Percentiles rank a stretch among this genome's conserved stretches.
phyloP scores from a whole-genome alignment of 768 basidiomycete genomes.

The Tubosaeta sp. region DNA sequence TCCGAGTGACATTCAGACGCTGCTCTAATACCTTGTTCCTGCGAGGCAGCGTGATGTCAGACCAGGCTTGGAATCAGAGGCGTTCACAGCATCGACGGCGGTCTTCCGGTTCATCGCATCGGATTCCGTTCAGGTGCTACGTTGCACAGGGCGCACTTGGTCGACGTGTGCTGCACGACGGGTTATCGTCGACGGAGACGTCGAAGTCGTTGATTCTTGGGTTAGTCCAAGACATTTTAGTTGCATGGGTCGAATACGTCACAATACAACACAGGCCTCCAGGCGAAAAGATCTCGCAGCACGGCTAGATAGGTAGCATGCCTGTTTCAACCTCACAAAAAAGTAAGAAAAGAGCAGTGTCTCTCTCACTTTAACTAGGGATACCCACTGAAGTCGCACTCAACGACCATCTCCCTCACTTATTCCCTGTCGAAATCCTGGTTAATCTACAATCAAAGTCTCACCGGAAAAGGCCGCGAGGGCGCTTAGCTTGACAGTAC shows the following conservation, averaged over 20 bases:
- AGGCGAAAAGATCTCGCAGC: no score
- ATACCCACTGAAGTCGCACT: not conserved
- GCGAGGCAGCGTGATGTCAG: not conserved
- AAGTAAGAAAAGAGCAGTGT: not conserved
- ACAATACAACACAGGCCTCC: no score
- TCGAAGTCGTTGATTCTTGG: not conserved
- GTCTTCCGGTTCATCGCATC: no score
- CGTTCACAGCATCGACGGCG: no score
- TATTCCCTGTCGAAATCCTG: not conserved
- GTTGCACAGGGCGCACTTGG: not conserved
- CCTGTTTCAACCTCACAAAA: not conserved
- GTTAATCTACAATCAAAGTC: not conserved
- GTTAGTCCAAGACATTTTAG: not conserved
- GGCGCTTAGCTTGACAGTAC: not conserved
- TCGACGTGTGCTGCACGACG: not conserved
- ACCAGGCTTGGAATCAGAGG: not conserved
- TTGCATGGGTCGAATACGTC: not conserved
- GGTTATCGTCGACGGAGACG: no score
- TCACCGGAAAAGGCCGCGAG: not conserved
- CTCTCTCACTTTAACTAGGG: not conserved
- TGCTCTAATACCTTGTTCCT: not conserved
- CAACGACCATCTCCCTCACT: no score
- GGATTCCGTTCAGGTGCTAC: not conserved
- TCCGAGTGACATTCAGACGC: not conserved
- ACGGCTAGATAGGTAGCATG: no score